Conservation (phyloP, 768 basidiomycete species). For the Suillus spraguei region DNA sequence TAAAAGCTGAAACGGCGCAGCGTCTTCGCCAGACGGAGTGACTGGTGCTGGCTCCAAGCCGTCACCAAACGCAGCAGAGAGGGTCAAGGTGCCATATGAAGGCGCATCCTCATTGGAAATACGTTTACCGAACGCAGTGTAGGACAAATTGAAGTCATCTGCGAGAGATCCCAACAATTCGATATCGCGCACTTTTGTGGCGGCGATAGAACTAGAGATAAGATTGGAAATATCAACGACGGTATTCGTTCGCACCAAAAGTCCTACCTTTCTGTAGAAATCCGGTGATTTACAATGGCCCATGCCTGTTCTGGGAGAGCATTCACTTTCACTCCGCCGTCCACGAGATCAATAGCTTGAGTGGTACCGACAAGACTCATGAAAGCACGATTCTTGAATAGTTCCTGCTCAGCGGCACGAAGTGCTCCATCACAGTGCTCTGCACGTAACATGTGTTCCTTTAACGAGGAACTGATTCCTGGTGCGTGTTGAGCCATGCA, state of each 20-base stretch:
- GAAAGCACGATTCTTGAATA: slow-evolving; percentile 17
- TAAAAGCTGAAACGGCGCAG: slow-evolving; percentile 49
- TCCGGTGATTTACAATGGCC: slow-evolving; percentile 73
- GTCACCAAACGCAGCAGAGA: slow-evolving; percentile 27
- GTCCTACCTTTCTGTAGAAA: slow-evolving; percentile 58
- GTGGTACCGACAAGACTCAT: slow-evolving; percentile 63
- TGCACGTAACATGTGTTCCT: slow-evolving; percentile 45
- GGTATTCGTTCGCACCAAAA: background rate
- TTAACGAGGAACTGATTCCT: slow-evolving; percentile 47
- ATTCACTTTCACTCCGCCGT: slow-evolving; percentile 67
- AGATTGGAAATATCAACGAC: background rate
- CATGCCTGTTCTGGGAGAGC: slow-evolving; percentile 74
- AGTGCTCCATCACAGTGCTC: slow-evolving; percentile 14
- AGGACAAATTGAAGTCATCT: no score
- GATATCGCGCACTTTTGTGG: slow-evolving; percentile 41
- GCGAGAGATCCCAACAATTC: slow-evolving; percentile 45
- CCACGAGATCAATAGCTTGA: slow-evolving; percentile 70
- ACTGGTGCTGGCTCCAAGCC: slow-evolving; percentile 69
- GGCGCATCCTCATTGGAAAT: slow-evolving; percentile 35
- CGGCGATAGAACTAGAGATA: slow-evolving; percentile 25
- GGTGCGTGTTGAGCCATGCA: slow-evolving; percentile 66
- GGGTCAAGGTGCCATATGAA: background rate
- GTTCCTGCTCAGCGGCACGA: slow-evolving; percentile 8
- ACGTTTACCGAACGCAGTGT: slow-evolving; percentile 53
- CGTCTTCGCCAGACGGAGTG: slow-evolving; percentile 40